Conservation (phyloP, 352 stramenopile genomes). For the Phytophthora sojae region DNA sequence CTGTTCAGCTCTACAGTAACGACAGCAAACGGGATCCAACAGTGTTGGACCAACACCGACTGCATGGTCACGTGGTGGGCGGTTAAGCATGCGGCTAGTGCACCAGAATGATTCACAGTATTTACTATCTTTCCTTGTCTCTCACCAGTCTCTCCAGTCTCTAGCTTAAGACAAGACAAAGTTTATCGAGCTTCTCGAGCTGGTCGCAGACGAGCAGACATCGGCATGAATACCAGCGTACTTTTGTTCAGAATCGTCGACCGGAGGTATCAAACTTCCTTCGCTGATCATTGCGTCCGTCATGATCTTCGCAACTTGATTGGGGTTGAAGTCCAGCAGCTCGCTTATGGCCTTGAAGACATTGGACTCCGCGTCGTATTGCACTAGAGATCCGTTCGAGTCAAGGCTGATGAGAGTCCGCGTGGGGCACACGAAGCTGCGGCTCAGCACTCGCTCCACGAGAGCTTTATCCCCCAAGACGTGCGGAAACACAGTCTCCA, state of each 20-base stretch:
- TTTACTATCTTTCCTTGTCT: neutral
- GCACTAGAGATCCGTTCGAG: slow-evolving; percentile 20
- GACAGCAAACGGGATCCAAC: neutral
- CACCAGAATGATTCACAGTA: neutral
- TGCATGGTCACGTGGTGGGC: neutral
- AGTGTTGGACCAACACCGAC: neutral
- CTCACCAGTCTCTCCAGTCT: neutral
- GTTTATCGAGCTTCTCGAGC: slow-evolving; percentile 20
- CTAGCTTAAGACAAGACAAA: slow-evolving; percentile 31
- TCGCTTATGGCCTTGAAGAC: slow-evolving; percentile 44
- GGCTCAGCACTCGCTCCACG: slow-evolving; percentile 17
- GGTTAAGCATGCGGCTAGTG: too few relatives aligned
- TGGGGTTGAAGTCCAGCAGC: slow-evolving; percentile 26
- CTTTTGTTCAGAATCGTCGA: slow-evolving; percentile 9
- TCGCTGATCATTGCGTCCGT: slow-evolving; percentile 37
- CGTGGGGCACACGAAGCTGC: slow-evolving; percentile 38
- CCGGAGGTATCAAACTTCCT: slow-evolving; percentile 34
- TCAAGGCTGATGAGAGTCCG: slow-evolving; percentile 47
- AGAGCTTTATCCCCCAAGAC: slow-evolving; percentile 22
- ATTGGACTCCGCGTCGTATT: slow-evolving; percentile 46
- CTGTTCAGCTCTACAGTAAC: neutral
- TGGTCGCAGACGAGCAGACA: neutral
- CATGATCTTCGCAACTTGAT: slow-evolving; percentile 33
- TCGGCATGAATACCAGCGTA: neutral
- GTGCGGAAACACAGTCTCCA: slow-evolving; percentile 37